Percentiles rank a stretch among this genome's conserved stretches.
Evolutionary conservation across 169 alveolate genomes (phyloP).

Genomic region (Plasmodium coatneyi): DNA sequence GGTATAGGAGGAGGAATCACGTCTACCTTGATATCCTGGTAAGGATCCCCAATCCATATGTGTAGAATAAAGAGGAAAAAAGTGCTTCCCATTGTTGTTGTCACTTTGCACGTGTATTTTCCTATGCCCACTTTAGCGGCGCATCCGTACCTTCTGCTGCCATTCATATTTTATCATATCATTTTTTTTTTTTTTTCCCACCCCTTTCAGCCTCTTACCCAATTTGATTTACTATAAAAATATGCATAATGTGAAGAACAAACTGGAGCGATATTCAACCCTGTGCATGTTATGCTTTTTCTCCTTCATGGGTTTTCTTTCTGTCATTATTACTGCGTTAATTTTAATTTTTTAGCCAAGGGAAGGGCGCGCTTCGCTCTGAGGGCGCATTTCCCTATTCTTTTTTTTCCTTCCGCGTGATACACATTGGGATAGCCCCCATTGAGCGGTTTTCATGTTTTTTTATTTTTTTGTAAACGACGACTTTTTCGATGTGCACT

Average conservation of each 20-base stretch:
- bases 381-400: background rate
- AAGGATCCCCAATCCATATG: background rate
- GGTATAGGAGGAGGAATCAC: constrained; percentile 71
- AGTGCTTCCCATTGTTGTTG: background rate
- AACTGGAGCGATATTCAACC: constrained; percentile 31
- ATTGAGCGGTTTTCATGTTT: background rate
- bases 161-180: background rate
- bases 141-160: background rate
- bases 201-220: constrained; percentile 43
- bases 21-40: constrained; percentile 70
- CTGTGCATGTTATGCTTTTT: constrained; percentile 40
- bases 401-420: background rate
- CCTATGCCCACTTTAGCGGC: background rate
- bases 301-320: constrained; percentile 65
- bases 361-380: no score
- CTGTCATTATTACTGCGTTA: constrained; percentile 37
- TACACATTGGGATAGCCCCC: background rate
- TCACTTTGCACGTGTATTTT: background rate
- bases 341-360: constrained; percentile 2
- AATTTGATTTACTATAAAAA: constrained; percentile 61
- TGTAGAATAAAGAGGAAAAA: background rate
- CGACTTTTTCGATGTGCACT: background rate
- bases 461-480: background rate
- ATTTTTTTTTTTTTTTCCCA: background rate
- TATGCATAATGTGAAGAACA: constrained; percentile 39